Percentiles rank a stretch among this genome's conserved stretches.
These are phyloP conservation scores for Bretschneidera sinensis DNA, from an alignment of 345 rosid genomes.

Conservation along the genomic window DNA sequence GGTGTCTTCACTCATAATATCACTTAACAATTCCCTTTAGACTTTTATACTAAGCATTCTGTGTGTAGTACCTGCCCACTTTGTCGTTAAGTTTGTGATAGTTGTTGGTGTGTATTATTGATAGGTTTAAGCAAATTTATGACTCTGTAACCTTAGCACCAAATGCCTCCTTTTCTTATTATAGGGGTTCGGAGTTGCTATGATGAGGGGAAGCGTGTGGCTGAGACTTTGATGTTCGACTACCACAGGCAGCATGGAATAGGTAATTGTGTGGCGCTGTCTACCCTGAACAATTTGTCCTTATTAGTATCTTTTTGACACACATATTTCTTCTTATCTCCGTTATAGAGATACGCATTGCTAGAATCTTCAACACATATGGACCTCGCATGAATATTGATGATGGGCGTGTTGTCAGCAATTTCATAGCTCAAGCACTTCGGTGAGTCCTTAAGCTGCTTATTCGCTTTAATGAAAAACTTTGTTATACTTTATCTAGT, in stretches of 20 bases:
- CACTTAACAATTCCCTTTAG: no score
- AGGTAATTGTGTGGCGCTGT: slow-evolving; percentile 34
- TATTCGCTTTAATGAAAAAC: neutral
- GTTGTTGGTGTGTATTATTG: neutral
- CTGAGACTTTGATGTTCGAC: slow-evolving; percentile 96
- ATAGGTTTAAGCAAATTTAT: no score
- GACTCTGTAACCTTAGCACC: neutral
- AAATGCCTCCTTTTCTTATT: slow-evolving; percentile 8
- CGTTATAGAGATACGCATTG: slow-evolving; percentile 80
- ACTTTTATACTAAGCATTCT: neutral
- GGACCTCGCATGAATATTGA: slow-evolving; percentile 99
- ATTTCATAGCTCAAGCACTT: slow-evolving; percentile 98
- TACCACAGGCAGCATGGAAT: slow-evolving; percentile 97
- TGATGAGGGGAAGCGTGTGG: slow-evolving; percentile 98
- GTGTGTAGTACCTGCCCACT: neutral
- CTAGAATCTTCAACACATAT: slow-evolving; percentile 96
- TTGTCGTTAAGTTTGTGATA: neutral
- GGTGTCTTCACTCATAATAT: neutral
- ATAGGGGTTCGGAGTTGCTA: slow-evolving; percentile 93
- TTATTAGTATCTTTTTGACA: neutral
- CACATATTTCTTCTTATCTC: neutral
- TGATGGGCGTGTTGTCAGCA: slow-evolving; percentile 99
- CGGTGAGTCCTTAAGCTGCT: slow-evolving; percentile 37
- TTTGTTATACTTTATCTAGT: no score
- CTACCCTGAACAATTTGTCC: neutral